Base-by-base conservation (phyloP, 2,329 filamentous ascomycete genomes). In the Conoideocrella luteorostrata region DNA sequence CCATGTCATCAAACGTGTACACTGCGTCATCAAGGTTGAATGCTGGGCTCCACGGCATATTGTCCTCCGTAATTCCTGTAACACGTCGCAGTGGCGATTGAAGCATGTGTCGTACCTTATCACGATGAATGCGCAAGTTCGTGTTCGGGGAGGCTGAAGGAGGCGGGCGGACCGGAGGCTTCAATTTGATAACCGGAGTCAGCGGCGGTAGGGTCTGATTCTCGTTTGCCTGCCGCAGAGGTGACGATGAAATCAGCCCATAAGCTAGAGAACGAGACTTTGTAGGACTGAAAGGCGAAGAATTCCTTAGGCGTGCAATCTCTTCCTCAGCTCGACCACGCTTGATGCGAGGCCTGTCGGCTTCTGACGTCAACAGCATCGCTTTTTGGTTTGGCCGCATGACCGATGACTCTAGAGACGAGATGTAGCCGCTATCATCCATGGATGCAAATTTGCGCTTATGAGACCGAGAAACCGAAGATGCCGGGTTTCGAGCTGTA, bases 361-460 rank as follows among this genome's bases (percentile, higher is more conserved):
- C 77, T 56, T 94, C 89, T 0, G 88, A 91, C 4, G 84, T 88
- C 34, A 88, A 73, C 15, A 87, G 72, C 45, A 79, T 72, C 13
- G 69, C 70, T 47, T 78, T 72, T 51, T 79, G 77, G 50, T 82
- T 80, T 38, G 85, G 82, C 47, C 91, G 80, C 61, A 88, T 77
- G 12, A 77, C 88, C 0, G 93, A 97, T 3, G 93, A 97, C 55
- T 96, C 90, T 15, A 97, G 75, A 0, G 90, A 96, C 2, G 93
- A 97, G 61, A 95, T 95, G 65, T 97, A 98, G 32, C 93, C 93
- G 60, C 91, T 97, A 64, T 98, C 93, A 57, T 78, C 88, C 71
- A 94, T 84, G 11, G 85, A 84, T 23, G 78, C 78, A 56, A 86
- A 80, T 62, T 88, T 91, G 52, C 86, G 83, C 66, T 87, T 88